These are phyloP conservation scores for Lecanicillium sp. DNA, from an alignment of 2,329 filamentous ascomycete genomes.

Conservation along the genomic window DNA sequence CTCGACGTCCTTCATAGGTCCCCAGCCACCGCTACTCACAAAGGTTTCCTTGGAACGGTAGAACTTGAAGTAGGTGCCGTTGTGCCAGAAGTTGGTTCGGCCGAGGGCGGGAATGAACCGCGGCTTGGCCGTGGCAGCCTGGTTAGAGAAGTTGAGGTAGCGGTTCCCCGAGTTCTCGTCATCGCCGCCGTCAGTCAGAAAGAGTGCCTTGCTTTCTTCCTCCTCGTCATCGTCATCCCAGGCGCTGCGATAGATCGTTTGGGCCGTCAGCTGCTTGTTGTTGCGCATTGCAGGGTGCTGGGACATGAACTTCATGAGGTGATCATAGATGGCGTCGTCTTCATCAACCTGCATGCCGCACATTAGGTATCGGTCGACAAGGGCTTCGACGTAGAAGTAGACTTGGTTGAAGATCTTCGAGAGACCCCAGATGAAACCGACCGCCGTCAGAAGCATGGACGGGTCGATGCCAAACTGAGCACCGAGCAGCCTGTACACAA, in stretches of 20 bases:
- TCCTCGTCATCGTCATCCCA: conserved; percentile 52
- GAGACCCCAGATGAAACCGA: conserved; percentile 43
- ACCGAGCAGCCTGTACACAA: conserved; percentile 41
- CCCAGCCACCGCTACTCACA: conserved; percentile 27
- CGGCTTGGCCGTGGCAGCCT: conserved; percentile 45
- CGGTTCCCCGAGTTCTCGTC: conserved; percentile 26
- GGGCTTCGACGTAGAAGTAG: conserved; percentile 26
- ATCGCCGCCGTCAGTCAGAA: conserved; percentile 33
- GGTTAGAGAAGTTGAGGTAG: conserved; percentile 55
- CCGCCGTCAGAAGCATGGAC: conserved; percentile 37
- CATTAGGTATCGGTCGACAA: conserved; percentile 43
- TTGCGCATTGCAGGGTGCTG: conserved; percentile 45
- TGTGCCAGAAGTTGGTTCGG: conserved; percentile 48
- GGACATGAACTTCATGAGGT: conserved; percentile 54
- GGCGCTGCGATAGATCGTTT: conserved; percentile 47
- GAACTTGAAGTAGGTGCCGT: conserved; percentile 44
- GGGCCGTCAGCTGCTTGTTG: conserved; percentile 48
- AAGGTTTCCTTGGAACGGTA: conserved; percentile 39
- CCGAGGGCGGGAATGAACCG: conserved; percentile 50
- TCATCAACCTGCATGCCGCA: conserved; percentile 47
- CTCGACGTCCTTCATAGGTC: conserved; percentile 45
- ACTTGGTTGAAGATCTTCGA: conserved; percentile 32
- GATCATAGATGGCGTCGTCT: conserved; percentile 51
- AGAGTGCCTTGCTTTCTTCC: conserved; percentile 28
- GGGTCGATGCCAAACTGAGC: conserved; percentile 43